Base-by-base conservation (phyloP, 768 basidiomycete genomes). In the Leccinum boreale region DNA sequence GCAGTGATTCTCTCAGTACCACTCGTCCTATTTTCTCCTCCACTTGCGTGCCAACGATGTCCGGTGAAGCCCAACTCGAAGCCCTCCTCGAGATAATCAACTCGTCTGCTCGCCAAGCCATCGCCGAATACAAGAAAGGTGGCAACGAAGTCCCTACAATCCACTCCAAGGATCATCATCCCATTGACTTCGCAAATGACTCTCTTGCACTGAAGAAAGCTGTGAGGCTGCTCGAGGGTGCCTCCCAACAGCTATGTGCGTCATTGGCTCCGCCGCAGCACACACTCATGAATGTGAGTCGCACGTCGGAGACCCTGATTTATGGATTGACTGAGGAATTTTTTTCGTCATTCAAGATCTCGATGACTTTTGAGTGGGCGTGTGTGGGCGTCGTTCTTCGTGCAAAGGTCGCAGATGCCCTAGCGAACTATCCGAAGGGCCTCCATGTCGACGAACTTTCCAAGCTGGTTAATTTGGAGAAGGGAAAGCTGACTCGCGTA, bases 31-130 rank as follows among this genome's bases (percentile, higher is more conserved):
- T 19, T 9, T 49, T 17, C 42, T 44, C 42, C 11, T 44, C 51
- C 49, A 17, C 44, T n/a, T 19, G 4, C 12, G 3, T n/a, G 44
- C 15, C 19, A 45, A 50, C 42, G 3, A 67, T 67, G 65, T 67
- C 66, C 19, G 61, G 49, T 10, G 68, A 67, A 59, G 60, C 61
- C n/a, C 67, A 74, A 19, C 64, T 75, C 31, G 60, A 64, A 52
- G 65, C 66, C 1, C 66, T 74, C 48, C 66, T 75, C 44, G 63
- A 61, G 8, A 70, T 74, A 19, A 71, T 74, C 60, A 69, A 65
- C 35, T 56, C 58, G 1, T 64, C 74, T 11, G 64, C 72, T 21
- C 67, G 61, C 10, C 62, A 67, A 50, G 64, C 64, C 11, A 67
- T 70, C 15, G 51, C 55, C 14, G 67, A 65, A 33, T 70, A 70